phyloP scores from a whole-genome alignment of 371 early-diverging fungal species.

The Apophysomyces ossiformis region DNA sequence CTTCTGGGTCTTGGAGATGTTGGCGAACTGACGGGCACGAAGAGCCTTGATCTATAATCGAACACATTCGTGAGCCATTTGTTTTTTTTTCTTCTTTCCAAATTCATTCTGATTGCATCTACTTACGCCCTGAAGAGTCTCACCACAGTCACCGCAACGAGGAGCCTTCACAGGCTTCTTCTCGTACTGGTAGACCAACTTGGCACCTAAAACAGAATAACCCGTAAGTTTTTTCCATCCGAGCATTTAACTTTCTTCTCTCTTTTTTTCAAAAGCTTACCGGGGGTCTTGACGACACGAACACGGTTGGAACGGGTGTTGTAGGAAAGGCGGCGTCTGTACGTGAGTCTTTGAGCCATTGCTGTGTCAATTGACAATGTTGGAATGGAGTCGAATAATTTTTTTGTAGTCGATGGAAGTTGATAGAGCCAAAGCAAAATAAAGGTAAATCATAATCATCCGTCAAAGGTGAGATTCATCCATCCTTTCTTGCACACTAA shows the following conservation, averaged over 20 bases:
- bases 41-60: conserved; percentile 80
- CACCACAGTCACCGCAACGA: conserved; percentile 98
- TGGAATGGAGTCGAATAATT: neutral
- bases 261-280: conserved; percentile 37
- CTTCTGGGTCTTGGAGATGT: conserved; percentile 93
- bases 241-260: neutral
- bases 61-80: neutral
- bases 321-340: conserved; percentile 97
- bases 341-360: conserved; percentile 94
- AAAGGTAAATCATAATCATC: neutral
- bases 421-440: neutral
- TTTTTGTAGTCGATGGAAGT: neutral
- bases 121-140: conserved; percentile 87
- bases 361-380: conserved; percentile 10
- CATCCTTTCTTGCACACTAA: neutral
- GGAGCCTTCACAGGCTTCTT: conserved; percentile 93
- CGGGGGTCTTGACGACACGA: conserved; percentile 97
- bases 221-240: neutral
- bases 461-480: conserved; percentile 1
- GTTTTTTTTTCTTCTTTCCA: too few relatives aligned
- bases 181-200: conserved; percentile 88
- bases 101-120: neutral
- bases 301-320: conserved; percentile 98
- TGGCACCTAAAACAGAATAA: conserved; percentile 70
- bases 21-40: conserved; percentile 90